phyloP scores from a whole-genome alignment of 1,284 basidiomycete species.

The Trametes pubescens region DNA sequence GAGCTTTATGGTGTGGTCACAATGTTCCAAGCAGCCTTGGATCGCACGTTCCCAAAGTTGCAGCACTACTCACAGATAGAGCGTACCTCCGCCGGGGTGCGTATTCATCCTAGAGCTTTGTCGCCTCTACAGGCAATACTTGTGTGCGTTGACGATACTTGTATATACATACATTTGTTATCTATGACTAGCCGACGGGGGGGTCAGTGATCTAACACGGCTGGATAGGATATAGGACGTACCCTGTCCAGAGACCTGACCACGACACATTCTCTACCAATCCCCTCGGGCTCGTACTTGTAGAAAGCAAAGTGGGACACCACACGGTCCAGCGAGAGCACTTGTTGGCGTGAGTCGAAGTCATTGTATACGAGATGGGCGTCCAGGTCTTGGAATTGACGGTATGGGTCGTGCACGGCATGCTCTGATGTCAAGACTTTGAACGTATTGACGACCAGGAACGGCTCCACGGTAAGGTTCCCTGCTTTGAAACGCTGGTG shows the following conservation, averaged over 20 bases:
- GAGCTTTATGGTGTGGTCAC: too few relatives aligned
- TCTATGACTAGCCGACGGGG: not conserved
- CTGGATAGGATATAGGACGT: not conserved
- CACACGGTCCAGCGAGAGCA: not conserved
- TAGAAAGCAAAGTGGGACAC: slow-evolving; percentile 18
- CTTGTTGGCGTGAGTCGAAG: not conserved
- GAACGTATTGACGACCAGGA: slow-evolving; percentile 6
- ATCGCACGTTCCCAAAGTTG: too few relatives aligned
- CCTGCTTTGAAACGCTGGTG: not conserved
- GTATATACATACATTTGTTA: too few relatives aligned
- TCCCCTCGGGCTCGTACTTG: slow-evolving; percentile 8
- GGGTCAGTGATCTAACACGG: not conserved
- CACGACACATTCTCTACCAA: slow-evolving; percentile 14
- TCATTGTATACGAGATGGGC: slow-evolving; percentile 13
- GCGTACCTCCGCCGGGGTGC: too few relatives aligned
- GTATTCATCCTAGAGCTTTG: too few relatives aligned
- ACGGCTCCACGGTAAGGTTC: not conserved
- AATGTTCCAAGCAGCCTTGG: too few relatives aligned
- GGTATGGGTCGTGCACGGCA: slow-evolving; percentile 1
- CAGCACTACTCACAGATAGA: too few relatives aligned
- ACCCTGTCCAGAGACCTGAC: slow-evolving; percentile 20
- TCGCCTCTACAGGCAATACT: too few relatives aligned
- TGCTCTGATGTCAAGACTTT: not conserved
- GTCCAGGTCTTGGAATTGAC: slow-evolving; percentile 3
- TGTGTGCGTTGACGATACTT: too few relatives aligned